Conservation (phyloP, 345 rosid genomes). For the Fremontodendron californicum region DNA sequence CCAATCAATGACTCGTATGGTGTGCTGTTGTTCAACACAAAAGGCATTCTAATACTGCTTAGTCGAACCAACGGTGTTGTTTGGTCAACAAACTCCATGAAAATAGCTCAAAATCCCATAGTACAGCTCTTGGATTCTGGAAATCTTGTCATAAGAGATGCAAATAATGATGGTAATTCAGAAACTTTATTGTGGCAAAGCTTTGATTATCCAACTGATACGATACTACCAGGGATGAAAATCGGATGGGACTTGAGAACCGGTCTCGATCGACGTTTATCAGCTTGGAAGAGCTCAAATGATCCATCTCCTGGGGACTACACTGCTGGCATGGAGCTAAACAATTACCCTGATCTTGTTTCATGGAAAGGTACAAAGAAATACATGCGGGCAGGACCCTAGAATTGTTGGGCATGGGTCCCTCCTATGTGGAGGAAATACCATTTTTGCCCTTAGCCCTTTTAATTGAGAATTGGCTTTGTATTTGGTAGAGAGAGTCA, state of each 20-base stretch:
- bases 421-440: too few relatives aligned
- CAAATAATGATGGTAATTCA: neutral
- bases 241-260: conserved; percentile 30
- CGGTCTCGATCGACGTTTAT: conserved; percentile 18
- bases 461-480: too few relatives aligned
- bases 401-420: too few relatives aligned
- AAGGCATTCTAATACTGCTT: conserved; percentile 16
- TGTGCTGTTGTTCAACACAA: neutral
- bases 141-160: conserved; percentile 20
- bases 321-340: conserved; percentile 19
- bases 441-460: too few relatives aligned
- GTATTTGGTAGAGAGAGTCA: too few relatives aligned
- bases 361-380: conserved; percentile 12
- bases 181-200: conserved; percentile 2
- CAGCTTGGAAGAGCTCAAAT: conserved; percentile 33
- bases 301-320: conserved; percentile 38
- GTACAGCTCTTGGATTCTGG: conserved; percentile 19
- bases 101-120: neutral
- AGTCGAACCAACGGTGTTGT: neutral
- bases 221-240: conserved; percentile 35
- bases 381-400: conserved; percentile 54
- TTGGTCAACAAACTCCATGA: conserved; percentile 17
- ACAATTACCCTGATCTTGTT: conserved; percentile 32
- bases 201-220: conserved; percentile 21
- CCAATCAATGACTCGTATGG: conserved; percentile 19